Conservation (phyloP, 352 stramenopile species). For the Elongisporangium undulatum region DNA sequence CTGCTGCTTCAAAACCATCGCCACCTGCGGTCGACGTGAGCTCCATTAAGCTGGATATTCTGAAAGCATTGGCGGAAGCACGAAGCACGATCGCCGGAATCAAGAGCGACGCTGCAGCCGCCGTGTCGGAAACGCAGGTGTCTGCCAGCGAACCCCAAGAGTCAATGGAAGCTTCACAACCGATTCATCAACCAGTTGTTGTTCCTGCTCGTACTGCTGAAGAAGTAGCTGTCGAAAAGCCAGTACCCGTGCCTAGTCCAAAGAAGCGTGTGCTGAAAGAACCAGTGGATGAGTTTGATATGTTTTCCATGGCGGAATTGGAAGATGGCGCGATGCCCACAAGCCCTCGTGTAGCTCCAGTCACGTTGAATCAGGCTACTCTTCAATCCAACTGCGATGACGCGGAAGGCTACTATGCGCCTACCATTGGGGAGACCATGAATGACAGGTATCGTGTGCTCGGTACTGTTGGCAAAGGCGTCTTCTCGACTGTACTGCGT, state of each 20-base stretch:
- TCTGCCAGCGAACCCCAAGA: not conserved
- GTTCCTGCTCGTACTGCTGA: not conserved
- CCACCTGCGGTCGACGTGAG: conserved; percentile 48
- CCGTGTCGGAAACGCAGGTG: conserved; percentile 1
- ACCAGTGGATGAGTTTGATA: conserved; percentile 77
- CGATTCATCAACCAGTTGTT: not conserved
- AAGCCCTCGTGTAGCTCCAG: conserved; percentile 17
- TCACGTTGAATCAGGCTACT: conserved; percentile 33
- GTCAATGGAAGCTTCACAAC: conserved; percentile 4
- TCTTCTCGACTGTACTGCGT: conserved; percentile 98
- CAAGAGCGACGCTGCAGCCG: conserved; percentile 25
- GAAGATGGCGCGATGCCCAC: conserved; percentile 37
- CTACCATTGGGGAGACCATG: conserved; percentile 93
- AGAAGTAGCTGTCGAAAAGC: conserved; percentile 5
- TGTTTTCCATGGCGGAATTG: conserved; percentile 80
- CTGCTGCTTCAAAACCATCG: not conserved
- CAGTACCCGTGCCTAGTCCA: conserved; percentile 1
- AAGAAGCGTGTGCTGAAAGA: conserved; percentile 8
- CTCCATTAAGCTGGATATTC: conserved; percentile 75
- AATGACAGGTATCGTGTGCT: conserved; percentile 91
- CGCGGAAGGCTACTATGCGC: conserved; percentile 97
- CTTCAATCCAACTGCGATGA: conserved; percentile 94
- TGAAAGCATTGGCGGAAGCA: conserved; percentile 74
- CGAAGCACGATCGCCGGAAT: conserved; percentile 72
- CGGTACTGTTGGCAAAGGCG: conserved; percentile 94